Evolutionary conservation across 805 yeast genomes (phyloP).

Genomic region (Debaryomyces prosopidis): DNA sequence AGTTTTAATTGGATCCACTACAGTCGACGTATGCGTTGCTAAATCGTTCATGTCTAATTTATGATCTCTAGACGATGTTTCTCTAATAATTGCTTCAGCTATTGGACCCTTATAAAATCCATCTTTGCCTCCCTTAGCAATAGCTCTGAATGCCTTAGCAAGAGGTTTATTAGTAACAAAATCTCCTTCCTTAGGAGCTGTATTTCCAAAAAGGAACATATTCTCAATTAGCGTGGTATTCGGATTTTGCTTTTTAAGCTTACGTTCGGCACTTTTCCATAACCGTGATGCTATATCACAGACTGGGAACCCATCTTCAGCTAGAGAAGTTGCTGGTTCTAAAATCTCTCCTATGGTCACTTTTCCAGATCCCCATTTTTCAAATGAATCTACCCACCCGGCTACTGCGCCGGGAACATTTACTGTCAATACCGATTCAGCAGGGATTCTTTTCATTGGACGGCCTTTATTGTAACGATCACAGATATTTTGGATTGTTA

Average conservation of each 20-base stretch:
- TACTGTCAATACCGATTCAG: conserved; percentile 55
- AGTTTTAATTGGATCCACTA: conserved; percentile 63
- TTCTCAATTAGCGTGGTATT: conserved; percentile 22
- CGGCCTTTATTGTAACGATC: conserved; percentile 39
- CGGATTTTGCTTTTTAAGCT: conserved; percentile 39
- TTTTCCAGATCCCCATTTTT: conserved; percentile 72
- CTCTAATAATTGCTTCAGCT: conserved; percentile 63
- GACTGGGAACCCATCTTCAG: conserved; percentile 67
- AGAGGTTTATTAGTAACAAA: conserved; percentile 50
- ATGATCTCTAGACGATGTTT: conserved; percentile 55
- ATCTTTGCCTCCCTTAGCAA: conserved; percentile 58
- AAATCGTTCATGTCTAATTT: conserved; percentile 58
- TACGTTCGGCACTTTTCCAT: conserved; percentile 46
- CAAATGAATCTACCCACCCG: conserved; percentile 73
- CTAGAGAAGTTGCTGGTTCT: conserved; percentile 66
- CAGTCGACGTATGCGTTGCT: conserved; percentile 54
- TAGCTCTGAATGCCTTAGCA: conserved; percentile 51
- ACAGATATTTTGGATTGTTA: conserved; percentile 49
- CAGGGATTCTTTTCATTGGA: conserved; percentile 50
- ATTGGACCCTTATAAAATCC: conserved; percentile 74
- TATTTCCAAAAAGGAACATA: conserved; percentile 15
- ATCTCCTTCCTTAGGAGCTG: conserved; percentile 58
- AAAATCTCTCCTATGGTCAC: conserved; percentile 58
- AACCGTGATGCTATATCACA: conserved; percentile 53
- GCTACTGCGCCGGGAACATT: conserved; percentile 82